These are phyloP conservation scores for Endotrypanum monterogeii DNA, from an alignment of 208 protist genomes.

Conservation along the genomic window DNA sequence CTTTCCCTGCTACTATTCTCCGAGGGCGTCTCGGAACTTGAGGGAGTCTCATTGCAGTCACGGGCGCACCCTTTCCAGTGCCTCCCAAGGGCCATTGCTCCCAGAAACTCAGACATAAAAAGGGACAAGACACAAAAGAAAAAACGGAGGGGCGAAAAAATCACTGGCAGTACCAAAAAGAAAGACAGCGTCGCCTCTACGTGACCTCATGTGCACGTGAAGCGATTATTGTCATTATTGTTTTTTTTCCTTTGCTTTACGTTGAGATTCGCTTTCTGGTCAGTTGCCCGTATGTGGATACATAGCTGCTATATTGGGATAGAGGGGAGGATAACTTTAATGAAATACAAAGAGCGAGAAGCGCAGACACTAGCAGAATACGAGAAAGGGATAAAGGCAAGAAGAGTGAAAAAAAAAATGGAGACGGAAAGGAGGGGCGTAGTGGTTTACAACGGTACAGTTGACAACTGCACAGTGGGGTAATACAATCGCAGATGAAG, in stretches of 20 bases:
- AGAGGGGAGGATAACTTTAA: background rate
- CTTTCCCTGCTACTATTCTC: background rate
- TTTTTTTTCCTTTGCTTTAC: too few relatives aligned
- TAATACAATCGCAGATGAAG: background rate
- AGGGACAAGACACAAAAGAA: constrained; percentile 4
- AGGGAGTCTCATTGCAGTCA: background rate
- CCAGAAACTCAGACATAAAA: background rate
- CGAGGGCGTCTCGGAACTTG: background rate
- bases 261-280: too few relatives aligned
- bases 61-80: background rate
- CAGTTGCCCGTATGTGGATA: background rate
- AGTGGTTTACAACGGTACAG: background rate
- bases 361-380: background rate
- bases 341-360: background rate
- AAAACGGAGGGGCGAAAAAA: constrained; percentile 9
- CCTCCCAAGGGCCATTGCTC: background rate
- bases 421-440: background rate
- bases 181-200: background rate
- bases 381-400: background rate
- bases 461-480: background rate
- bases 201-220: background rate
- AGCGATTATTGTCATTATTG: background rate
- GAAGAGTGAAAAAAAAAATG: background rate
- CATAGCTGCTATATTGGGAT: background rate
- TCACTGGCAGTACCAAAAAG: background rate